Conservation (phyloP, 495 filamentous ascomycete genomes). For the Trypethelium eluteriae region DNA sequence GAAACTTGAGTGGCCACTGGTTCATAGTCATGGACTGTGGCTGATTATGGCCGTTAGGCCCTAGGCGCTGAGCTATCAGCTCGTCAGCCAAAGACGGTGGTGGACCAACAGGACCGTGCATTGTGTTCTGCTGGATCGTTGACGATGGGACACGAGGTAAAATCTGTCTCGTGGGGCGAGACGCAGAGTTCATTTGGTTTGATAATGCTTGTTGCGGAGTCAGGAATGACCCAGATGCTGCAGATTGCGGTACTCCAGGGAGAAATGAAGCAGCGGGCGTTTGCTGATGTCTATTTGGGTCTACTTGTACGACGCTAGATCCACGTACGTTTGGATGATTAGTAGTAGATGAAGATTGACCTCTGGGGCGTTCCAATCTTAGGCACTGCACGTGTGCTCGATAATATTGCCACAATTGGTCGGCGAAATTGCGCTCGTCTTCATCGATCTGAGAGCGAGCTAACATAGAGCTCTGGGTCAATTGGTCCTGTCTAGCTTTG, state of each 20-base stretch:
- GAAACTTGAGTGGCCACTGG: conserved; percentile 11
- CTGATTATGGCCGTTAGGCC: background rate
- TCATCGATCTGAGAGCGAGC: background rate
- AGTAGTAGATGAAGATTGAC: background rate
- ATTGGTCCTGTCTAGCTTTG: background rate
- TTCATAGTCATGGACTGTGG: background rate
- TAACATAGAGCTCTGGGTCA: background rate
- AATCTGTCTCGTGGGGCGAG: background rate
- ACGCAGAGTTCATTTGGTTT: background rate
- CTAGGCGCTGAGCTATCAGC: background rate
- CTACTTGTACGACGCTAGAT: background rate
- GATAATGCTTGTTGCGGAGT: background rate
- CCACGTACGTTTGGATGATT: background rate
- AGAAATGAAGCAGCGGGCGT: background rate
- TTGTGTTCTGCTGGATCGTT: background rate
- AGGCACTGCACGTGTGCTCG: background rate
- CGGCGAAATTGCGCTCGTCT: background rate
- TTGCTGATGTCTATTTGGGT: background rate
- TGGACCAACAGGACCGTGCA: background rate
- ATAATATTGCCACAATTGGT: background rate
- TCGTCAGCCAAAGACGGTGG: background rate
- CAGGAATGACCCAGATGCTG: background rate
- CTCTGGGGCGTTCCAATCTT: background rate
- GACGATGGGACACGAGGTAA: background rate
- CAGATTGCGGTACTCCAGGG: background rate